phyloP scores from a whole-genome alignment of 139 green algal genomes.

The Bryopsis sp. region DNA sequence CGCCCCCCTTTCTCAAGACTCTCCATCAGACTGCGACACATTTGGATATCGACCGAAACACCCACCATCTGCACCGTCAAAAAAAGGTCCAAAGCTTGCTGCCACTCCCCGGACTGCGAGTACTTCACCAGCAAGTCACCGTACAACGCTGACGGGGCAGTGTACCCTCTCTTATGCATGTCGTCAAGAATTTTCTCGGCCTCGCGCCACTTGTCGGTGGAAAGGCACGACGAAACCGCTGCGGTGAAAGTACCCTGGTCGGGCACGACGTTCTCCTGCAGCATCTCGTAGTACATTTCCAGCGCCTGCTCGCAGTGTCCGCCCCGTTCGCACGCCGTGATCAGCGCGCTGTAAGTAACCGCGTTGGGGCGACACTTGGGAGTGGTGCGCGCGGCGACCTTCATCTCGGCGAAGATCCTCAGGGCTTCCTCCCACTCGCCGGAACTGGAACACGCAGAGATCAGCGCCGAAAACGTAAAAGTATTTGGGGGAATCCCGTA shows the following conservation, averaged over 20 bases:
- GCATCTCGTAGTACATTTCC: slow-evolving; percentile 44
- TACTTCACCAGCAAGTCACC: slow-evolving; percentile 12
- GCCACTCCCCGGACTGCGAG: slow-evolving; percentile 1
- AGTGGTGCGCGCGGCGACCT: slow-evolving; percentile 11
- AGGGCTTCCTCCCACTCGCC: slow-evolving; percentile 29
- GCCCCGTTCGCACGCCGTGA: slow-evolving; percentile 58
- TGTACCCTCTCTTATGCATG: slow-evolving; percentile 10
- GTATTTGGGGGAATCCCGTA: slow-evolving; percentile 48
- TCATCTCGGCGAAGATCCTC: slow-evolving; percentile 40
- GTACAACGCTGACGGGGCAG: slow-evolving; percentile 6
- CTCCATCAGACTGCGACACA: too few relatives aligned
- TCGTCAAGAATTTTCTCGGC: slow-evolving; percentile 13
- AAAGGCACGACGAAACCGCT: not conserved
- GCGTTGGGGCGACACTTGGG: slow-evolving; percentile 59
- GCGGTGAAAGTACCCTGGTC: slow-evolving; percentile 15
- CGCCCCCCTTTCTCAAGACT: too few relatives aligned
- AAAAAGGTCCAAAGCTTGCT: too few relatives aligned
- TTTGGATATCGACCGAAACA: too few relatives aligned
- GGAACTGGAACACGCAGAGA: slow-evolving; percentile 27
- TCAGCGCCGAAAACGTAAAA: slow-evolving; percentile 41
- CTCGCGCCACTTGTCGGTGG: not conserved
- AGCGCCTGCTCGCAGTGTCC: slow-evolving; percentile 44
- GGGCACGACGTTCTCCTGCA: slow-evolving; percentile 29
- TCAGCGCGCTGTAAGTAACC: slow-evolving; percentile 71
- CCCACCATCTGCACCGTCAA: too few relatives aligned